A percentile compares a stretch with the other conserved stretches of the same genome.
phyloP scores from a whole-genome alignment of 441 rosid species.

The Syzygium malaccense region DNA sequence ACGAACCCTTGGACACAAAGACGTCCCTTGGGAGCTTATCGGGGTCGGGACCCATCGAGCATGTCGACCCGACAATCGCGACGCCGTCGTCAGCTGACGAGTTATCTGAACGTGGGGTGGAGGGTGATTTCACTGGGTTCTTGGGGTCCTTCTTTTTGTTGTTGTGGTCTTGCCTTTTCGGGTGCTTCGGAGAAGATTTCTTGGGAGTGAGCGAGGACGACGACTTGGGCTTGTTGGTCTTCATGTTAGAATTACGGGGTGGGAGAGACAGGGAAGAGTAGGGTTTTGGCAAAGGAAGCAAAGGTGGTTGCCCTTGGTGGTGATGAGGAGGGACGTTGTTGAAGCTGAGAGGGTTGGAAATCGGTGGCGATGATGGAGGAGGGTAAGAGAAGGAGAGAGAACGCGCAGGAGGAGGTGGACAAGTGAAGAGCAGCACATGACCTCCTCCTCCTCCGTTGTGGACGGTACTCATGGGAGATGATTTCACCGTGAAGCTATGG shows the following conservation, averaged over 20 bases:
- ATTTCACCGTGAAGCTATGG: slow-evolving; percentile 33
- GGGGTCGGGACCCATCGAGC: slow-evolving; percentile 37
- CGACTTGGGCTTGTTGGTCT: slow-evolving; percentile 18
- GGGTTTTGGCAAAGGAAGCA: slow-evolving; percentile 68
- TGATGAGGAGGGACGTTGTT: slow-evolving; percentile 1
- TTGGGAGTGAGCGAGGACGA: slow-evolving; percentile 28
- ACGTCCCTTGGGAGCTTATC: slow-evolving; percentile 37
- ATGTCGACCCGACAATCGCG: neutral
- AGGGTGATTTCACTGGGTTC: neutral
- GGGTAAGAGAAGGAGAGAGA: slow-evolving; percentile 21
- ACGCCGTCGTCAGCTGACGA: neutral
- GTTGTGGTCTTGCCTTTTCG: slow-evolving; percentile 1
- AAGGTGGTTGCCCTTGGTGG: slow-evolving; percentile 49
- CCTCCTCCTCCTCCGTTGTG: slow-evolving; percentile 11
- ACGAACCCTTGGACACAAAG: neutral
- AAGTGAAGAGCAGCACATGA: slow-evolving; percentile 1
- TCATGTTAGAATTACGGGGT: slow-evolving; percentile 14
- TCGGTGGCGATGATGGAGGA: slow-evolving; percentile 6
- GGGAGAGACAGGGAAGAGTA: slow-evolving; percentile 29
- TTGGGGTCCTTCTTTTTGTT: slow-evolving; percentile 15
- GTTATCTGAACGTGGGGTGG: neutral
- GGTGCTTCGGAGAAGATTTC: slow-evolving; percentile 16
- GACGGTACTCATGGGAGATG: slow-evolving; percentile 22
- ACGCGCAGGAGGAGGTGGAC: slow-evolving; percentile 18
- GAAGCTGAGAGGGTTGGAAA: neutral